phyloP scores from a whole-genome alignment of 129 eudicot species.

The Helichrysum umbraculigerum region DNA sequence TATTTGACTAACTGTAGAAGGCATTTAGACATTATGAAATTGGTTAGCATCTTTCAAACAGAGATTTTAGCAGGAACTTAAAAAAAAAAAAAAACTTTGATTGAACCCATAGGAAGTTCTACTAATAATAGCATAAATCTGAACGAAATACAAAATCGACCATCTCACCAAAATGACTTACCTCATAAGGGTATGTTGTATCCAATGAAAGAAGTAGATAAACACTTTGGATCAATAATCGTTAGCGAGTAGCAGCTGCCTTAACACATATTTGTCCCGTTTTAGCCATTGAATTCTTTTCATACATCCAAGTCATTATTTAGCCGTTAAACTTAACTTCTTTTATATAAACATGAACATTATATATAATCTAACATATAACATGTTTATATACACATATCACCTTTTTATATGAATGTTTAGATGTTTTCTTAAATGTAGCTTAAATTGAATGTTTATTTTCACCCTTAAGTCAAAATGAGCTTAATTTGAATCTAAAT shows the following conservation, averaged over 20 bases:
- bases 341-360: too few relatives aligned
- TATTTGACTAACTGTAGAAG: constrained; percentile 25
- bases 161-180: neutral
- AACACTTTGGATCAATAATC: neutral
- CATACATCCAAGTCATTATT: too few relatives aligned
- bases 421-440: too few relatives aligned
- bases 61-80: neutral
- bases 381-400: too few relatives aligned
- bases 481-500: constrained; percentile 2
- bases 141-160: neutral
- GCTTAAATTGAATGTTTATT: neutral
- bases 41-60: constrained; percentile 9
- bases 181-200: neutral
- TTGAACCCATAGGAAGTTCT: neutral
- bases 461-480: neutral
- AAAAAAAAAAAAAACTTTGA: neutral
- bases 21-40: constrained; percentile 9
- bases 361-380: too few relatives aligned
- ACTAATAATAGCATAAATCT: neutral
- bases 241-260: too few relatives aligned
- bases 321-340: too few relatives aligned
- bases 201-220: neutral
- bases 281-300: too few relatives aligned
- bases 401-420: too few relatives aligned
- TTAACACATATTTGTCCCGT: too few relatives aligned